Evolutionary conservation across 2,329 filamentous ascomycete species (phyloP).

Genomic region (Ascosphaera acerosa): DNA sequence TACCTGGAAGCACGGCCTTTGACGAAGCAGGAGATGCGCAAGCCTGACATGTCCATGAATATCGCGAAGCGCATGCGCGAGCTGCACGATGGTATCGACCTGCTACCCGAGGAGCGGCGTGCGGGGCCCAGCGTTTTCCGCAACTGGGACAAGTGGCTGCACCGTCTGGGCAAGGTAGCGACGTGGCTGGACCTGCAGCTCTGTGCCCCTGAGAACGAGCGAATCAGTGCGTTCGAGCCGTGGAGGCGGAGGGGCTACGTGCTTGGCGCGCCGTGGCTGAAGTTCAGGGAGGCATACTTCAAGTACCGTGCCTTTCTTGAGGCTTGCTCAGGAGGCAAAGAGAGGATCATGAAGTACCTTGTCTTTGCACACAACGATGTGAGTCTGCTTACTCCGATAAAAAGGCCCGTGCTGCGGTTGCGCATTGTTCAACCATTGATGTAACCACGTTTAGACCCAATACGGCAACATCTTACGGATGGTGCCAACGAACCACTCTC

Average conservation of each 20-base stretch:
- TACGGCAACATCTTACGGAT: constrained; percentile 88
- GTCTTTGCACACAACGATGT: constrained; percentile 98
- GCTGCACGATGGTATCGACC: constrained; percentile 75
- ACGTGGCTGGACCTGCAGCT: constrained; percentile 33
- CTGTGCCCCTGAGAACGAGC: constrained; percentile 19
- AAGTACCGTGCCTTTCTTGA: constrained; percentile 56
- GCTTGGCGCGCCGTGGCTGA: constrained; percentile 59
- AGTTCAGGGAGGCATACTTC: constrained; percentile 48
- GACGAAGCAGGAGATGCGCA: constrained; percentile 48
- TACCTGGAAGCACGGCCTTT: constrained; percentile 70
- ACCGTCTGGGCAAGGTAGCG: constrained; percentile 28
- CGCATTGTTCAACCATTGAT: no score
- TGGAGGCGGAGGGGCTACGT: constrained; percentile 53
- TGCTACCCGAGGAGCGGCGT: constrained; percentile 52
- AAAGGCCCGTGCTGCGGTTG: no score
- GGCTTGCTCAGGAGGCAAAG: constrained; percentile 39
- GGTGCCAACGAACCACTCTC: constrained; percentile 46
- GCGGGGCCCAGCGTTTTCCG: constrained; percentile 63
- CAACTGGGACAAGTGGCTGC: constrained; percentile 89
- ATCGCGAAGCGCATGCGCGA: constrained; percentile 97
- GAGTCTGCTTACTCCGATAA: constrained; percentile 22
- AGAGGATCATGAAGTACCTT: constrained; percentile 44
- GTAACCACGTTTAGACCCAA: constrained; percentile 77
- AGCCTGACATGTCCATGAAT: constrained; percentile 61
- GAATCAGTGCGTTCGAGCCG: constrained; percentile 20